Evolutionary conservation across 371 early-diverging fungal species (phyloP).

Genomic region (Fennellomyces sp.): DNA sequence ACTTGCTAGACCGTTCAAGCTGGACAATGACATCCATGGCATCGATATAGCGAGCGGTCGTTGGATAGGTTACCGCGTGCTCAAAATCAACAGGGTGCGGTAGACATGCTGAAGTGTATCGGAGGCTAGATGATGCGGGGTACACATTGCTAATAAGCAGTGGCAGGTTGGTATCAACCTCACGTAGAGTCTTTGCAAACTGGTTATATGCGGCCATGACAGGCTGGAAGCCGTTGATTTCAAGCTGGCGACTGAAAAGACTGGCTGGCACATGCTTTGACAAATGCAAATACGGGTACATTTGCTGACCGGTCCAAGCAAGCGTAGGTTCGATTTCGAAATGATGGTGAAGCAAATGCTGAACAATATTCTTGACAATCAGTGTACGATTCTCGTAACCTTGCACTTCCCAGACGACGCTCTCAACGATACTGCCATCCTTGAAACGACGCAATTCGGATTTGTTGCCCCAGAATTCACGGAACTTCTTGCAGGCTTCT

Average conservation of each 20-base stretch:
- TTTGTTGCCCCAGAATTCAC: slow-evolving; percentile 83
- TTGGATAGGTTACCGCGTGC: slow-evolving; percentile 43
- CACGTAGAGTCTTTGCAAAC: slow-evolving; percentile 70
- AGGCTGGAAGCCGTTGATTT: slow-evolving; percentile 67
- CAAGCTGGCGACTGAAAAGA: slow-evolving; percentile 52
- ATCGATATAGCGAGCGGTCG: slow-evolving; percentile 66
- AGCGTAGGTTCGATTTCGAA: slow-evolving; percentile 53
- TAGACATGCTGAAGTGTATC: slow-evolving; percentile 76
- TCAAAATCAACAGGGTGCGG: slow-evolving; percentile 75
- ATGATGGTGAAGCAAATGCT: slow-evolving; percentile 76
- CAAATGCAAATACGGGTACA: slow-evolving; percentile 59
- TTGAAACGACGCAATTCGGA: slow-evolving; percentile 87
- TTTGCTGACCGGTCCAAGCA: slow-evolving; percentile 73
- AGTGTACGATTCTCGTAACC: slow-evolving; percentile 75
- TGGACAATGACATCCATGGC: slow-evolving; percentile 82
- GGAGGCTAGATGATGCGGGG: slow-evolving; percentile 67
- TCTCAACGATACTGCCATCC: slow-evolving; percentile 83
- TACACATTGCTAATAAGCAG: slow-evolving; percentile 74
- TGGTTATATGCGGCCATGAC: slow-evolving; percentile 71
- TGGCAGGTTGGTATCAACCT: slow-evolving; percentile 74
- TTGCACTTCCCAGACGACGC: slow-evolving; percentile 79
- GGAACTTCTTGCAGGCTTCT: slow-evolving; percentile 70
- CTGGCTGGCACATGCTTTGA: slow-evolving; percentile 50
- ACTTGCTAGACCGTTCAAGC: slow-evolving; percentile 81
- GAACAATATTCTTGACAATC: slow-evolving; percentile 82